Conservation (phyloP, 2,329 filamentous ascomycete species). For the Ophiosphaerella korrae region DNA sequence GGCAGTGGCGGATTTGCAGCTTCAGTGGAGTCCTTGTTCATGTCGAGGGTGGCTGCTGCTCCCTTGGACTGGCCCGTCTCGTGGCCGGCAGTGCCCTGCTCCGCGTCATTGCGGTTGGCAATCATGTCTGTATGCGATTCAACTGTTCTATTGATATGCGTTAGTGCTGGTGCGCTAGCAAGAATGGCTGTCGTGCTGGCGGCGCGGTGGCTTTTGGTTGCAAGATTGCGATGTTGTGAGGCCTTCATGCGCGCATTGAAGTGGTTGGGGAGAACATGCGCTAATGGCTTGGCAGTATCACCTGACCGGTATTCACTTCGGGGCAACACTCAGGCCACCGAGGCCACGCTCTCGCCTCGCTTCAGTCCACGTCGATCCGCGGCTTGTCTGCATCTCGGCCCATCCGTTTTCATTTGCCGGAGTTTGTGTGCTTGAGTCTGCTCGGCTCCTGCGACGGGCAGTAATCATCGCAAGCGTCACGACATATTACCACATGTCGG, state of each 20-base stretch:
- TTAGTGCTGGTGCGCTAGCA: slow-evolving; percentile 23
- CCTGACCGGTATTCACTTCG: slow-evolving; percentile 4
- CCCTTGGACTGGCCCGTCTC: slow-evolving; percentile 11
- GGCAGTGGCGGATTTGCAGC: slow-evolving; percentile 29
- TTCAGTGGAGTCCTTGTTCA: slow-evolving; percentile 11
- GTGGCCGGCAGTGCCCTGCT: slow-evolving; percentile 12
- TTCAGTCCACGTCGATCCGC: slow-evolving; percentile 20
- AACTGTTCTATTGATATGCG: slow-evolving; percentile 13
- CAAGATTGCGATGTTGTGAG: slow-evolving; percentile 3
- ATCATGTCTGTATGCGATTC: slow-evolving; percentile 18
- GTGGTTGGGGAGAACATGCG: background rate
- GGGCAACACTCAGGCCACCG: background rate
- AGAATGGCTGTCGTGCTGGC: slow-evolving; percentile 22
- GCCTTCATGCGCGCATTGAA: background rate
- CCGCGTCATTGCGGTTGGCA: slow-evolving; percentile 10
- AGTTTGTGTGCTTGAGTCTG: slow-evolving; percentile 11
- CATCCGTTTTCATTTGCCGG: slow-evolving; percentile 13
- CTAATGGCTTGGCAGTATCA: background rate
- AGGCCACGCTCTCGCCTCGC: slow-evolving; percentile 12
- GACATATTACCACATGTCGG: slow-evolving; percentile 5
- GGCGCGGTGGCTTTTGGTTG: background rate
- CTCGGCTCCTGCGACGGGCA: slow-evolving; percentile 15
- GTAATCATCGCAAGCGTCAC: slow-evolving; percentile 14
- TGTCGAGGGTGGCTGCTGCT: slow-evolving; percentile 11
- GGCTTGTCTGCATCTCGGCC: slow-evolving; percentile 13